Percentiles rank a stretch among this genome's conserved stretches.
These are phyloP conservation scores for Candida dajiaensis DNA, from an alignment of 805 yeast species.

Conservation along the genomic window DNA sequence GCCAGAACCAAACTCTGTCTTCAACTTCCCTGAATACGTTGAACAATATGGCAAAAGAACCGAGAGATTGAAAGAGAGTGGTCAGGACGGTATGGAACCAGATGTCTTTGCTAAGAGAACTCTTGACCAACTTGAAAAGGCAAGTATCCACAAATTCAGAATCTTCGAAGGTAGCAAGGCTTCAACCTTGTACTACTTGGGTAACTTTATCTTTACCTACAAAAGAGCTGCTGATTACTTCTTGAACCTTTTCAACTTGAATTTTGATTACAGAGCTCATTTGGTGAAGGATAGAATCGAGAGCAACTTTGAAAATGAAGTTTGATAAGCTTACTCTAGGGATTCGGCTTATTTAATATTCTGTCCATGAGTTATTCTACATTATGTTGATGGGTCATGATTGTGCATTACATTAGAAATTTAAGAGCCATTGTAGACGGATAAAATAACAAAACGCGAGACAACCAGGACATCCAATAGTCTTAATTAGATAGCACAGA, in stretches of 20 bases:
- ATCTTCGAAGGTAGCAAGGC: constrained; percentile 20
- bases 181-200: constrained; percentile 4
- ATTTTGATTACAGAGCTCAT: constrained; percentile 20
- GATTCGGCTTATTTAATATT: no score
- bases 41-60: constrained; percentile 9
- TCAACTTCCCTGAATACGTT: constrained; percentile 15
- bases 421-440: no score
- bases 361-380: no score
- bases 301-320: background rate
- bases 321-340: background rate
- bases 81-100: constrained; percentile 25
- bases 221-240: constrained; percentile 11
- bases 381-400: no score
- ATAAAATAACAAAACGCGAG: no score
- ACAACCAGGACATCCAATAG: no score
- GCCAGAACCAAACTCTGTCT: constrained; percentile 16
- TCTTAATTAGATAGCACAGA: no score
- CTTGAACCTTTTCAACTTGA: constrained; percentile 14
- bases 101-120: constrained; percentile 35
- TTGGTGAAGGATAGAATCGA: constrained; percentile 6
- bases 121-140: constrained; percentile 28
- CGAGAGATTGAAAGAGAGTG: constrained; percentile 2
- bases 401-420: no score
- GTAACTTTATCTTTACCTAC: constrained; percentile 6
- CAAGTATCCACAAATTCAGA: constrained; percentile 12